A percentile compares a stretch with the other conserved stretches of the same genome.
These are phyloP conservation scores for Tylopilus vinaceipallidus DNA, from an alignment of 768 basidiomycete genomes.

Conservation along the genomic window DNA sequence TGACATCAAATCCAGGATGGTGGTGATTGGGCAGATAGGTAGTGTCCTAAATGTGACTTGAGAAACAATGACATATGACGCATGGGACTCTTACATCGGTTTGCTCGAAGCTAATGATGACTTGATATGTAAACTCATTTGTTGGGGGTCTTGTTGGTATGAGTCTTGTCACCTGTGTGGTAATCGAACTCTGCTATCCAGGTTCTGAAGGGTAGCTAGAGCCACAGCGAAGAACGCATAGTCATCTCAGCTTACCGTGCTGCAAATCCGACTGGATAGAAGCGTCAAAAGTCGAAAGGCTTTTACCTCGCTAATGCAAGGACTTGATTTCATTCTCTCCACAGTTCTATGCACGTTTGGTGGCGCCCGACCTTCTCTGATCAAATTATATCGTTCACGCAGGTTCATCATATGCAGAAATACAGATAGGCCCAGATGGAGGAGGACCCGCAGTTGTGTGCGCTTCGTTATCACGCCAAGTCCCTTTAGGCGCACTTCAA, in stretches of 20 bases:
- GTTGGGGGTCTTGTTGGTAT: too few species aligned
- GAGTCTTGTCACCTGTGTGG: too few species aligned
- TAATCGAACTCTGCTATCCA: too few species aligned
- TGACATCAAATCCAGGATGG: too few species aligned
- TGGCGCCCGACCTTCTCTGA: slow-evolving; percentile 48
- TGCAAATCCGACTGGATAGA: slow-evolving; percentile 51
- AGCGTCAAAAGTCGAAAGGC: neutral
- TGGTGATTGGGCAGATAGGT: too few species aligned
- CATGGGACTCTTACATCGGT: too few species aligned
- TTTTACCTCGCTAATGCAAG: neutral
- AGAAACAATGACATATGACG: too few species aligned
- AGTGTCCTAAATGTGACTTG: too few species aligned
- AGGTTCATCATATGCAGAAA: slow-evolving; percentile 85
- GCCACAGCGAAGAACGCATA: too few species aligned
- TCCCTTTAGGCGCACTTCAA: slow-evolving; percentile 67
- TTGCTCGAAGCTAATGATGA: too few species aligned
- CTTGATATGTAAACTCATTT: too few species aligned
- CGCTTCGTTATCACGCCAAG: slow-evolving; percentile 69
- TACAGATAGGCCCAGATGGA: slow-evolving; percentile 78
- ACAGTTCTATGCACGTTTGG: slow-evolving; percentile 73
- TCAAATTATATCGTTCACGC: slow-evolving; percentile 61
- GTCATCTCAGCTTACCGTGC: slow-evolving; percentile 37
- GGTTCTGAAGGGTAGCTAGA: too few species aligned
- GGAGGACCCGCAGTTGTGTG: slow-evolving; percentile 88
- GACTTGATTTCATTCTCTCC: slow-evolving; percentile 75